Base-by-base conservation (phyloP, 2,329 filamentous ascomycete genomes). In the Thielaviopsis punctulata region DNA sequence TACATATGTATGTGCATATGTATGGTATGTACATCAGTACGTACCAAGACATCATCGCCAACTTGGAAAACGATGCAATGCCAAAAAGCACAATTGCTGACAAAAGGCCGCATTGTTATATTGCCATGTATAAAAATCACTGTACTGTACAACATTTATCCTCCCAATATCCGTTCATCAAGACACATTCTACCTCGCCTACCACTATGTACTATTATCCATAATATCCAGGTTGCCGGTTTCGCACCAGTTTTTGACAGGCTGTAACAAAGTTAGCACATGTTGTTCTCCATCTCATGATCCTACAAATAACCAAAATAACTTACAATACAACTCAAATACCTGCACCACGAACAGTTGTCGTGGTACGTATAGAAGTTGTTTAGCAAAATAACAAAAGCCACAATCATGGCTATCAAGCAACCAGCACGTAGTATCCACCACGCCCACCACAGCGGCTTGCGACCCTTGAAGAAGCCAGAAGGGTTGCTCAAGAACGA, bases 371-470 rank as follows among this genome's bases (percentile, higher is more conserved):
- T 77, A 68, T 96, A 96, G 64, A 98, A 98, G 68, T 95, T 92
- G 63, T 88, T 80, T 55, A 96, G 66, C 51, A 98, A 71, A 45
- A 95, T 69, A 56, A 95, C 84, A 64, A 96, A 95, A 1, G 83
- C 82, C 41, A 94, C 75, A 33, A 95, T 72, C 30, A 89, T 84
- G n/a, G 80, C 75, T 7, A 95, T 75, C 49, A 98, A 69, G 22
- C 84, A 82, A 0, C 76, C 86, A 1, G 77, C 85, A 18, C 92
- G 78, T 24, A 96, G 74, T 21, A 95, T 66, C 90, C 90, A 96
- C 92, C 92, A 98, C 5, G 71, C 84, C 92, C 92, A 98, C 92
- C 92, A 98, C 7, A 95, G 73, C 21, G 85, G 84, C 64, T 94
- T 95, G 18, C 92, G 77, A 19, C 86, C 87, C 64, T 89, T 90